Conservation (phyloP, 2,329 filamentous ascomycete species). For the Talaromyces atroroseus region DNA sequence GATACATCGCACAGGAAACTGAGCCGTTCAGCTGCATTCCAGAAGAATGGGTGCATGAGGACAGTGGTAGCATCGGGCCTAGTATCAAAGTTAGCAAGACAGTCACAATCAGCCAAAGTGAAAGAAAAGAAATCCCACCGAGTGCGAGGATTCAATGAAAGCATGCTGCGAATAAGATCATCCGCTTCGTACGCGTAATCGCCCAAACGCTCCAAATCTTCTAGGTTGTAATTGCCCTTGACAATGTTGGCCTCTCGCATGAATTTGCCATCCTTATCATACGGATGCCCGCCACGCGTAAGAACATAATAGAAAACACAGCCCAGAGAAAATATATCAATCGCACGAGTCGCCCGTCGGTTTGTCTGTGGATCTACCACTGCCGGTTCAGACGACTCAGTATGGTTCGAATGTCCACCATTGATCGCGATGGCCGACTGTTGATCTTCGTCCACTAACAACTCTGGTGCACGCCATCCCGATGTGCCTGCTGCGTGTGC, state of each 20-base stretch:
- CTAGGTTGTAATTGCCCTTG: slow-evolving; percentile 72
- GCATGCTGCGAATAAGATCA: slow-evolving; percentile 80
- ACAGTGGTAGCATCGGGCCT: slow-evolving; percentile 70
- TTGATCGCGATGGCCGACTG: slow-evolving; percentile 31
- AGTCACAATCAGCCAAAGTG: neutral
- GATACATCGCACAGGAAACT: slow-evolving; percentile 94
- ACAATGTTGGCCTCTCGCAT: slow-evolving; percentile 97
- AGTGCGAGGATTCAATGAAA: slow-evolving; percentile 58
- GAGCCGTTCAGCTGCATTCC: slow-evolving; percentile 81
- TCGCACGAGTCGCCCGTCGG: slow-evolving; percentile 85
- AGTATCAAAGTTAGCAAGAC: slow-evolving; percentile 12
- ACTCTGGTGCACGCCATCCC: slow-evolving; percentile 92
- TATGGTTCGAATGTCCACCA: slow-evolving; percentile 30
- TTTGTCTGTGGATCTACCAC: slow-evolving; percentile 54
- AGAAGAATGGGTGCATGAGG: slow-evolving; percentile 95
- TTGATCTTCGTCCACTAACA: slow-evolving; percentile 73
- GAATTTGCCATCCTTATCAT: slow-evolving; percentile 88
- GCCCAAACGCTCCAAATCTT: slow-evolving; percentile 67
- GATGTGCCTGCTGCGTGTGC: slow-evolving; percentile 89
- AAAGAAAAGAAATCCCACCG: slow-evolving; percentile 36
- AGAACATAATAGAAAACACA: slow-evolving; percentile 99
- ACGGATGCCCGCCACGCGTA: slow-evolving; percentile 85
- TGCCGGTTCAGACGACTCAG: slow-evolving; percentile 43
- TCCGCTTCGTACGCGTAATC: slow-evolving; percentile 82
- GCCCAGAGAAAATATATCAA: slow-evolving; percentile 95